These are phyloP conservation scores for Cladosporium sp. DNA, from an alignment of 2,329 filamentous ascomycete species.

Conservation along the genomic window DNA sequence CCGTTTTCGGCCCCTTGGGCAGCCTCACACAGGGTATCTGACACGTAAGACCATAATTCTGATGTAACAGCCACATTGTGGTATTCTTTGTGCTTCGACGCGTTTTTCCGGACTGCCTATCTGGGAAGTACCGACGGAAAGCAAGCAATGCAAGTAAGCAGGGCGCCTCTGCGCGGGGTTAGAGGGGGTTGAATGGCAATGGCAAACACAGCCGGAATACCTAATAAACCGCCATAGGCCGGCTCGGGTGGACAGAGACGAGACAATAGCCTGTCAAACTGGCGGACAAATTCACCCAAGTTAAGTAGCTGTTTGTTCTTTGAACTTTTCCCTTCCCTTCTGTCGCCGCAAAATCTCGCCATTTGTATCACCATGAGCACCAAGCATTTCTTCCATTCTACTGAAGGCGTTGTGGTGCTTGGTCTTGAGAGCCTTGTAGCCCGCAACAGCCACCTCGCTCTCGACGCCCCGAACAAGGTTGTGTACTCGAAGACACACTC, in stretches of 20 bases:
- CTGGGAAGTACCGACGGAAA: constrained; percentile 4
- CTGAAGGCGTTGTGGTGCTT: constrained; percentile 52
- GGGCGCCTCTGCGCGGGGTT: constrained; percentile 13
- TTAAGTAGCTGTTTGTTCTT: constrained; percentile 7
- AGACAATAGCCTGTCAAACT: constrained; percentile 12
- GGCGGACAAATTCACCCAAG: neutral
- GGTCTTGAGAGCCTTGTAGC: constrained; percentile 50
- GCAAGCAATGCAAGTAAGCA: constrained; percentile 4
- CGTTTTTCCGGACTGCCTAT: constrained; percentile 9
- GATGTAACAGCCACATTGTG: constrained; percentile 1
- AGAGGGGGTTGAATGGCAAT: constrained; percentile 8
- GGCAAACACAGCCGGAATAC: constrained; percentile 11
- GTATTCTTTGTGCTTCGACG: neutral
- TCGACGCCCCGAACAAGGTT: constrained; percentile 50
- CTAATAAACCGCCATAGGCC: constrained; percentile 10
- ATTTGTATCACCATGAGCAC: constrained; percentile 46
- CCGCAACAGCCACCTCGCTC: constrained; percentile 45
- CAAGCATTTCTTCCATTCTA: constrained; percentile 56
- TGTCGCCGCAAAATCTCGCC: neutral
- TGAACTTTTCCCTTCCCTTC: neutral
- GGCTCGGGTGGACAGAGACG: neutral
- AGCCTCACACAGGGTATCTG: neutral
- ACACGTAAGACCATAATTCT: neutral
- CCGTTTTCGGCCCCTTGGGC: too few relatives aligned
- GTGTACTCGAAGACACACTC: constrained; percentile 49